phyloP scores from a whole-genome alignment of 805 yeast species.

The Saccharomyces cerevisiae region DNA sequence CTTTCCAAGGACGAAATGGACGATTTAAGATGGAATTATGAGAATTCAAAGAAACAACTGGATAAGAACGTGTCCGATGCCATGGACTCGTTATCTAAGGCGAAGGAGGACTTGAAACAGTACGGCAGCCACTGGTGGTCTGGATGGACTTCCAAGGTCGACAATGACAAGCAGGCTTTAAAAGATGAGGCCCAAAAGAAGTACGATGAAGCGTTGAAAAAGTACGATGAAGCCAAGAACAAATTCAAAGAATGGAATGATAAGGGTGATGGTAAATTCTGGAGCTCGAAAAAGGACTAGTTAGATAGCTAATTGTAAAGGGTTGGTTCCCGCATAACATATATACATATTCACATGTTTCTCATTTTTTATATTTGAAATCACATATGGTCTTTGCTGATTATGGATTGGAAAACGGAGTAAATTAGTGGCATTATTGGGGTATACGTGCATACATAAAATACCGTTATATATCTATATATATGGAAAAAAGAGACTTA shows the following conservation, averaged over 20 bases:
- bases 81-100: conserved; percentile 25
- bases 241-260: conserved; percentile 24
- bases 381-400: not conserved
- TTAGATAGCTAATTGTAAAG: not conserved
- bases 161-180: conserved; percentile 30
- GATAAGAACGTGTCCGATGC: conserved; percentile 31
- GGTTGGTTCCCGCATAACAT: not conserved
- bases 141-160: not conserved
- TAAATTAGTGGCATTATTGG: not conserved
- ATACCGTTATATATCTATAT: not conserved
- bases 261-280: conserved; percentile 23
- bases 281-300: conserved; percentile 9
- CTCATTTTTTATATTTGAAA: not conserved
- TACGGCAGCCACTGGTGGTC: conserved; percentile 31
- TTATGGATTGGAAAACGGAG: not conserved
- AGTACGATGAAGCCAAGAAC: conserved; percentile 12
- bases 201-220: conserved; percentile 22
- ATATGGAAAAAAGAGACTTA: not conserved
- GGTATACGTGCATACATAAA: not conserved
- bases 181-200: conserved; percentile 26
- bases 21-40: conserved; percentile 29
- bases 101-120: conserved; percentile 30
- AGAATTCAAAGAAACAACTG: conserved; percentile 33
- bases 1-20: conserved; percentile 37
- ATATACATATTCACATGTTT: not conserved